These are phyloP conservation scores for Truncatella angustata DNA, from an alignment of 2,329 filamentous ascomycete genomes.

Conservation along the genomic window DNA sequence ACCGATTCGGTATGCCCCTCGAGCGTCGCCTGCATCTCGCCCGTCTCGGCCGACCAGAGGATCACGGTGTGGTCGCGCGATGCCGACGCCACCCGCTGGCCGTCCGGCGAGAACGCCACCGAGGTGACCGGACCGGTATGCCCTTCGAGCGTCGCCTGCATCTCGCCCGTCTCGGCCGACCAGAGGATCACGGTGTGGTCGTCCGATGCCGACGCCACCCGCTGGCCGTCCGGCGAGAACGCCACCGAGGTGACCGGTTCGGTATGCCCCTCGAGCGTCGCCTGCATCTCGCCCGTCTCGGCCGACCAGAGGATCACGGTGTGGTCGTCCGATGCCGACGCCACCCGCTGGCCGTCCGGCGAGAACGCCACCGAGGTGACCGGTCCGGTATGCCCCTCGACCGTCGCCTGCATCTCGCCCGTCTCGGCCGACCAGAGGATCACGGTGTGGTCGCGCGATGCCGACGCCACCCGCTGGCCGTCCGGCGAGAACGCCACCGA, in stretches of 20 bases:
- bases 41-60: not conserved
- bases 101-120: not conserved
- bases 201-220: not conserved
- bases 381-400: no score
- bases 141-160: conserved; percentile 10
- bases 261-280: no score
- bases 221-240: not conserved
- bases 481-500: no score
- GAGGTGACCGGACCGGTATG: not conserved
- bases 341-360: no score
- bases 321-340: no score
- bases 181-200: not conserved
- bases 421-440: no score
- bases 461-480: no score
- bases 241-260: conserved; percentile 10
- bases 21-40: not conserved
- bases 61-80: not conserved
- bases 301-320: no score
- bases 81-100: not conserved
- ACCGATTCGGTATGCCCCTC: not conserved
- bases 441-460: no score
- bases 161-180: not conserved
- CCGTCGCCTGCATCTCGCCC: no score
- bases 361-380: no score
- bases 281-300: no score